These are phyloP conservation scores for Fusarium humuli DNA, from an alignment of 2,329 filamentous ascomycete species.

Conservation along the genomic window DNA sequence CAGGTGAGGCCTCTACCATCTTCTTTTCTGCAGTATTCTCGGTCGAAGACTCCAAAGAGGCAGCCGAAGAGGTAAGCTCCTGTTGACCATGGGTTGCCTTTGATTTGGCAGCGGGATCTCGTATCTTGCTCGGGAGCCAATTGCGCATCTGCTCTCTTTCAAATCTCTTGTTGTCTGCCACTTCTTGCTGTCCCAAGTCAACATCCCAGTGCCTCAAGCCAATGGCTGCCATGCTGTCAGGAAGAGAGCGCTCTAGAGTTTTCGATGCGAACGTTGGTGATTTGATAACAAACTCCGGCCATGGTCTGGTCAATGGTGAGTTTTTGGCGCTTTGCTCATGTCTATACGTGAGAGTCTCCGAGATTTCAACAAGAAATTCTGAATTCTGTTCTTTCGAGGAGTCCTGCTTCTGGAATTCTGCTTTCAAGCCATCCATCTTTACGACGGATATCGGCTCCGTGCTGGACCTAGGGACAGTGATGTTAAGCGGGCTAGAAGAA, in stretches of 20 bases:
- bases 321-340: constrained; percentile 53
- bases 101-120: neutral
- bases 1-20: neutral
- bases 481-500: constrained; percentile 60
- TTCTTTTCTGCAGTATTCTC: neutral
- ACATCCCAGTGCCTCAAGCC: constrained; percentile 60
- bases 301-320: constrained; percentile 55
- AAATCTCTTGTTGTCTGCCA: constrained; percentile 7
- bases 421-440: neutral
- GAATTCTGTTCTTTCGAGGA: constrained; percentile 35
- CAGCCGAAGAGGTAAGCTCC: neutral
- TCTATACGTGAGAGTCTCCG: constrained; percentile 53
- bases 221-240: constrained; percentile 51
- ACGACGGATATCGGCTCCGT: constrained; percentile 47
- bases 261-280: constrained; percentile 52
- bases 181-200: constrained; percentile 39
- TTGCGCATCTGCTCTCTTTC: constrained; percentile 28
- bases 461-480: constrained; percentile 52
- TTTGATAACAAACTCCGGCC: constrained; percentile 53
- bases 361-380: constrained; percentile 58
- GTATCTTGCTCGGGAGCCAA: constrained; percentile 36
- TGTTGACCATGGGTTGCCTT: neutral
- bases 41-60: neutral
- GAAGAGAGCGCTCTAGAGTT: constrained; percentile 55
- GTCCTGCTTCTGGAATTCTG: constrained; percentile 1